These are phyloP conservation scores for Fistulinella staudtii DNA, from an alignment of 1,284 basidiomycete species.

Conservation along the genomic window DNA sequence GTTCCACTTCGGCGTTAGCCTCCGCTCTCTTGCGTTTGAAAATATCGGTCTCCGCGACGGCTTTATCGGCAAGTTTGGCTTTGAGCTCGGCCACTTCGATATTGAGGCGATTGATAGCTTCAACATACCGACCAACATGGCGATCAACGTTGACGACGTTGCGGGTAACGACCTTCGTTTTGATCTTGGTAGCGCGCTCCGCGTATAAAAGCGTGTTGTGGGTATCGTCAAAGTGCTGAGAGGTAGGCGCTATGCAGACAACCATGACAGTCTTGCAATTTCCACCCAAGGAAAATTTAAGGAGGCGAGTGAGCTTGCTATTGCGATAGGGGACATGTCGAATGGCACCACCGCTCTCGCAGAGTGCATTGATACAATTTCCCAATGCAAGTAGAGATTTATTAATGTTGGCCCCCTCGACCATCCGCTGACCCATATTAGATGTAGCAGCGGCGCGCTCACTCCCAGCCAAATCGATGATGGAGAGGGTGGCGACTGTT, in stretches of 20 bases:
- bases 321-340: conserved; percentile 94
- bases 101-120: conserved; percentile 88
- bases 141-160: conserved; percentile 93
- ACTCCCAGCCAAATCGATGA: conserved; percentile 95
- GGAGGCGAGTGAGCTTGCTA: conserved; percentile 91
- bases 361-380: conserved; percentile 95
- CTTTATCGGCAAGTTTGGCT: conserved; percentile 72
- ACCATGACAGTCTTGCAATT: conserved; percentile 99
- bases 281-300: conserved; percentile 95
- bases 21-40: conserved; percentile 62
- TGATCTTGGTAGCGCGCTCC: conserved; percentile 94
- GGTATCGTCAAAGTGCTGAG: conserved; percentile 93
- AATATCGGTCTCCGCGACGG: conserved; percentile 58
- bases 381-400: conserved; percentile 93
- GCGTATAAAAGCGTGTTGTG: conserved; percentile 96
- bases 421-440: conserved; percentile 97
- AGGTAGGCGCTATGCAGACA: conserved; percentile 92
- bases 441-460: conserved; percentile 92
- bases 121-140: conserved; percentile 90
- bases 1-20: conserved; percentile 64
- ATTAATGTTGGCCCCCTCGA: conserved; percentile 97
- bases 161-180: conserved; percentile 88
- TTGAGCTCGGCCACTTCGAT: conserved; percentile 84
- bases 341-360: conserved; percentile 78
- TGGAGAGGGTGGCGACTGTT: conserved; percentile 86